A percentile compares a stretch with the other conserved stretches of the same genome.
Conservation (phyloP, 176 grass and related monocot species). For the Zea mays region DNA sequence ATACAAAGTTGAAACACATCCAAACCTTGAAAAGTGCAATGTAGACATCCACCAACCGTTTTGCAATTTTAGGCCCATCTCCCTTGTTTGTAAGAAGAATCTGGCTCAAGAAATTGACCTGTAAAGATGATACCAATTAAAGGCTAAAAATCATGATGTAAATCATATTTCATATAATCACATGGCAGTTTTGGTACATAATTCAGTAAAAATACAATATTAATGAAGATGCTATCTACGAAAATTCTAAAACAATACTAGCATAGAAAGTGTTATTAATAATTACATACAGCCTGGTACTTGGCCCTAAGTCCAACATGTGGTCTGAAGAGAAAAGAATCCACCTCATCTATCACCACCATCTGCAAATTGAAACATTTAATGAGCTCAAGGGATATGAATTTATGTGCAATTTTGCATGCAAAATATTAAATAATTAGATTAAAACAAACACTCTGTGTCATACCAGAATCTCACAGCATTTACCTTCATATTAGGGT, state of each 20-base stretch:
- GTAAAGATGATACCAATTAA: slow-evolving; percentile 35
- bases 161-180: slow-evolving; percentile 11
- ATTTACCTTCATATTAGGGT: slow-evolving; percentile 97
- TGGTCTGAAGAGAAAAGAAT: slow-evolving; percentile 92
- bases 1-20: slow-evolving; percentile 23
- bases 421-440: slow-evolving; percentile 32
- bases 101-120: slow-evolving; percentile 97
- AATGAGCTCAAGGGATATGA: not conserved
- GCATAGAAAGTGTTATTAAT: slow-evolving; percentile 24
- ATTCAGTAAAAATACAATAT: not conserved
- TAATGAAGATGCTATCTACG: slow-evolving; percentile 21
- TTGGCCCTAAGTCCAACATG: slow-evolving; percentile 85
- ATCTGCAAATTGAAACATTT: slow-evolving; percentile 52
- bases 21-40: slow-evolving; percentile 92
- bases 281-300: slow-evolving; percentile 88
- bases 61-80: slow-evolving; percentile 91
- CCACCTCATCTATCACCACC: slow-evolving; percentile 95
- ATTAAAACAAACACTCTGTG: slow-evolving; percentile 4
- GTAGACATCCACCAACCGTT: slow-evolving; percentile 88
- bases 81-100: slow-evolving; percentile 72
- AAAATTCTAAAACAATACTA: slow-evolving; percentile 24
- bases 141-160: not conserved
- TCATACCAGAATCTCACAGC: not conserved
- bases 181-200: slow-evolving; percentile 16
- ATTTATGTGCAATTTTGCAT: slow-evolving; percentile 4